Conservation (phyloP, 2,329 filamentous ascomycete genomes). For the Coleophoma eucalyptorum region DNA sequence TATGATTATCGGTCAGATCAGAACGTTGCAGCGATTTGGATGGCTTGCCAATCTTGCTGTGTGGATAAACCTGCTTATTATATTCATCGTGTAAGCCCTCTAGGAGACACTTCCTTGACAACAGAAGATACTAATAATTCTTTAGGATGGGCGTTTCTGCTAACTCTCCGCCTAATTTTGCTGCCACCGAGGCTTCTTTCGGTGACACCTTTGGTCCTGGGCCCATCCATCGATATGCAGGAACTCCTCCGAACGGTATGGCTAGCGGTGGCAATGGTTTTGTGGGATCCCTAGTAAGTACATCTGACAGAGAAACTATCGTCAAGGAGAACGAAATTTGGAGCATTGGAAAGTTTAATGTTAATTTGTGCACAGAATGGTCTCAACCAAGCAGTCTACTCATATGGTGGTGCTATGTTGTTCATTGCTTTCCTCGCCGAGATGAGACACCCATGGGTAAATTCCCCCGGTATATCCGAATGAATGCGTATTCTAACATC, state of each 20-base stretch:
- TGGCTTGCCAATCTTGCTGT: conserved; percentile 53
- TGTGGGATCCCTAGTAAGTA: conserved; percentile 31
- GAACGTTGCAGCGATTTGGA: conserved; percentile 49
- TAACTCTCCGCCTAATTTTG: conserved; percentile 45
- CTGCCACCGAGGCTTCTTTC: conserved; percentile 24
- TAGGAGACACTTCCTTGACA: conserved; percentile 5
- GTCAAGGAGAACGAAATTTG: no score
- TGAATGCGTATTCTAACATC: no score
- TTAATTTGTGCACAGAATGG: conserved; percentile 29
- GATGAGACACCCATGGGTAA: conserved; percentile 37
- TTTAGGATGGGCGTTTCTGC: conserved; percentile 47
- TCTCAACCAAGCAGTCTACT: conserved; percentile 50
- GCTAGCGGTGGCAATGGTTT: conserved; percentile 39
- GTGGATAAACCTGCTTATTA: conserved; percentile 50
- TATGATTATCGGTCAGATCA: conserved; percentile 50
- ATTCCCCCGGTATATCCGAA: no score
- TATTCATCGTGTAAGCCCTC: conserved; percentile 38
- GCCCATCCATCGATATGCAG: conserved; percentile 27
- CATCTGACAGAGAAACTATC: no score
- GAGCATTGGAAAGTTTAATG: no score
- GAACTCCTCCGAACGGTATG: conserved; percentile 35
- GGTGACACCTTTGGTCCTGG: conserved; percentile 24
- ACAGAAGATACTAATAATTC: background rate
- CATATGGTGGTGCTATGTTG: conserved; percentile 55
- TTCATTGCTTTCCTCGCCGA: conserved; percentile 55